These are phyloP conservation scores for Corymbia citriodora DNA, from an alignment of 441 rosid species.

Conservation along the genomic window DNA sequence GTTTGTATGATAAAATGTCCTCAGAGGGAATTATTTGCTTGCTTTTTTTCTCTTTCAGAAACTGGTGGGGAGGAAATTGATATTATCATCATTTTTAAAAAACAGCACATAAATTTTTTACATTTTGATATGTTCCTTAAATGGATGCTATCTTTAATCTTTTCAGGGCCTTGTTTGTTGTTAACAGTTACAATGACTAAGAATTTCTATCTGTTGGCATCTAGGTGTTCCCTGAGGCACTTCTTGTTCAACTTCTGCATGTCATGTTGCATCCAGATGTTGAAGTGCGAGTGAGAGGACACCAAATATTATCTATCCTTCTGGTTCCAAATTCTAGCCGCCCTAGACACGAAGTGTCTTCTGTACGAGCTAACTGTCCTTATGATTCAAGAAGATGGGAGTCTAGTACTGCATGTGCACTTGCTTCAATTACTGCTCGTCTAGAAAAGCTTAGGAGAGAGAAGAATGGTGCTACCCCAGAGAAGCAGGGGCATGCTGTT, in stretches of 20 bases:
- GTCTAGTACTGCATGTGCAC: slow-evolving; percentile 65
- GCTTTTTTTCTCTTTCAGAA: background rate
- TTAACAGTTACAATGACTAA: background rate
- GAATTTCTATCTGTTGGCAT: slow-evolving; percentile 5
- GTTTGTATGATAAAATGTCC: background rate
- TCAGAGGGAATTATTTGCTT: background rate
- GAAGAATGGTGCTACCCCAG: slow-evolving; percentile 50
- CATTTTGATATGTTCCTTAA: background rate
- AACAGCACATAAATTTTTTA: background rate
- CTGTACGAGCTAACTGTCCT: slow-evolving; percentile 51
- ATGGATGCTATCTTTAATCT: background rate
- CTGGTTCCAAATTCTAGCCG: slow-evolving; percentile 57
- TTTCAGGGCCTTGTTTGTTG: background rate
- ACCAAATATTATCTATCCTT: slow-evolving; percentile 81
- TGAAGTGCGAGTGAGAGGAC: slow-evolving; percentile 88
- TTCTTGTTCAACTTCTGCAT: slow-evolving; percentile 76
- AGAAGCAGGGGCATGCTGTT: slow-evolving; percentile 29
- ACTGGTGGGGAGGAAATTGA: background rate
- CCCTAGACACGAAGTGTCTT: slow-evolving; percentile 45
- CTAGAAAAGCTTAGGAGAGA: slow-evolving; percentile 87
- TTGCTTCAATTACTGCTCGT: slow-evolving; percentile 66
- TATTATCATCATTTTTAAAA: background rate
- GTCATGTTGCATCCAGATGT: slow-evolving; percentile 88
- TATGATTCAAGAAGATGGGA: slow-evolving; percentile 67
- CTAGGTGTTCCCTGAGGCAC: slow-evolving; percentile 84